Evolutionary conservation across 495 filamentous ascomycete species (phyloP).

Genomic region (Annulohypoxylon bovei): DNA sequence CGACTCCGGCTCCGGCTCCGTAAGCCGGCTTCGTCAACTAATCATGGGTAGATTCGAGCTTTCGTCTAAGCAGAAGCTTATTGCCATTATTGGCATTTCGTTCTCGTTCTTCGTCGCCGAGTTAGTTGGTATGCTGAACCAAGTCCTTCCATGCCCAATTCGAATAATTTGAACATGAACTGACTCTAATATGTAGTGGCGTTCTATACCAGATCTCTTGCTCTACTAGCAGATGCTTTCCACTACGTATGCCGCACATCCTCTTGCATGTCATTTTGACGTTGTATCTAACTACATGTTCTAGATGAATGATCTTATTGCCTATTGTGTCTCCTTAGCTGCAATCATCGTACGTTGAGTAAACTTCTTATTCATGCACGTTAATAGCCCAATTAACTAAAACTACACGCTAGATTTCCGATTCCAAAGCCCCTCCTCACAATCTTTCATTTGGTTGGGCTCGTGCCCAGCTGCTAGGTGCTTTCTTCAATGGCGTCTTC

Average conservation of each 20-base stretch:
- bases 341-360: slow-evolving; percentile 73
- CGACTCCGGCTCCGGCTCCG: slow-evolving; percentile 6
- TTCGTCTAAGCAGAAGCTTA: slow-evolving; percentile 67
- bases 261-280: not conserved
- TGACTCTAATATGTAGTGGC: slow-evolving; percentile 62
- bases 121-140: slow-evolving; percentile 63
- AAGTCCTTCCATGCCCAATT: not conserved
- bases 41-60: slow-evolving; percentile 48
- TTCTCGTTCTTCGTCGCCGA: slow-evolving; percentile 85
- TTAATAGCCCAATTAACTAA: slow-evolving; percentile 4
- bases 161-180: not conserved
- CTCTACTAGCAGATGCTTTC: slow-evolving; percentile 92
- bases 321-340: slow-evolving; percentile 82
- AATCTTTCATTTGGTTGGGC: slow-evolving; percentile 76
- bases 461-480: slow-evolving; percentile 88
- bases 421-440: slow-evolving; percentile 51
- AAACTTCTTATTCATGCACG: not conserved
- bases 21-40: not conserved
- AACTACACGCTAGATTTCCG: slow-evolving; percentile 51
- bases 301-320: slow-evolving; percentile 90
- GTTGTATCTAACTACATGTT: slow-evolving; percentile 8
- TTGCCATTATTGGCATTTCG: slow-evolving; percentile 82
- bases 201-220: slow-evolving; percentile 86
- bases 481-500: slow-evolving; percentile 97
- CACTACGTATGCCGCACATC: slow-evolving; percentile 75